Conservation (phyloP, 164 flowering plant species). For the Echeveria elegans region DNA sequence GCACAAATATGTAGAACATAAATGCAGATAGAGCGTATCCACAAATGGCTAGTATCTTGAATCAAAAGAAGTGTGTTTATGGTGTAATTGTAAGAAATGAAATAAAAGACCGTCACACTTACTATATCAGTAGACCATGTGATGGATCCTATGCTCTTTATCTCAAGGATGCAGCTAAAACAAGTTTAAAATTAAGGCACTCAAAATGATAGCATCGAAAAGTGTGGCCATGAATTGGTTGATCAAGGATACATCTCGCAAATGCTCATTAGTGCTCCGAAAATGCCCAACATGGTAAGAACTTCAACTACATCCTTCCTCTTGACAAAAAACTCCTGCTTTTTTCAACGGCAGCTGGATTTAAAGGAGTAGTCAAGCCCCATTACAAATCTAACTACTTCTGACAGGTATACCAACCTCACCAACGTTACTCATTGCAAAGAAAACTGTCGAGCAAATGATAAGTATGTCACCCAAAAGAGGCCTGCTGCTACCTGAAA, state of each 20-base stretch:
- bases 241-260: constrained; percentile 53
- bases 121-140: constrained; percentile 59
- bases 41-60: constrained; percentile 43
- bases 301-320: no score
- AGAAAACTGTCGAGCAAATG: constrained; percentile 52
- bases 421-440: constrained; percentile 63
- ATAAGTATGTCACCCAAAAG: constrained; percentile 73
- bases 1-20: constrained; percentile 42
- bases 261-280: no score
- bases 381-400: background rate
- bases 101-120: constrained; percentile 20
- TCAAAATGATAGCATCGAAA: background rate
- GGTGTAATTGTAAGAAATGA: background rate
- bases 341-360: background rate
- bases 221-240: background rate
- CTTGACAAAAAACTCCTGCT: no score
- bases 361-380: background rate
- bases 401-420: constrained; percentile 34
- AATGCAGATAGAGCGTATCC: constrained; percentile 43
- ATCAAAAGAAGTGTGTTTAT: background rate
- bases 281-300: no score
- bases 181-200: constrained; percentile 19
- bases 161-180: constrained; percentile 43
- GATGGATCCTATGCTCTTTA: constrained; percentile 38
- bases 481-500: constrained; percentile 56